A percentile compares a stretch with the other conserved stretches of the same genome.
Conservation (phyloP, 805 yeast species). For the Suhomyces sp. region DNA sequence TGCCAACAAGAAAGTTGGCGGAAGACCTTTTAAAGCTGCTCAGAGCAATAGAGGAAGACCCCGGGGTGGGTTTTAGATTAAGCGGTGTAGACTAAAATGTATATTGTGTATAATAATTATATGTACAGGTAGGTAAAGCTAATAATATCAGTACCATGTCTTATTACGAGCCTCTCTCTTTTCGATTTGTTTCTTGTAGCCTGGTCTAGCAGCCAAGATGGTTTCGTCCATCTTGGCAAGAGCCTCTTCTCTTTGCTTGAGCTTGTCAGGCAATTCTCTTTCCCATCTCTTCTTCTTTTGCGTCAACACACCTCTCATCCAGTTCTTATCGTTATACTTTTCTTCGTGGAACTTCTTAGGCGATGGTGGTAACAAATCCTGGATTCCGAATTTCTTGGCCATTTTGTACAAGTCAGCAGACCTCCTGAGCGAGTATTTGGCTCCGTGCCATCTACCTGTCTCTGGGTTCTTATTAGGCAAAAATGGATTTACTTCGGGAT, state of each 20-base stretch:
- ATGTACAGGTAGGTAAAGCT: slow-evolving; percentile 1
- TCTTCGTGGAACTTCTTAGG: slow-evolving; percentile 75
- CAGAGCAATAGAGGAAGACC: slow-evolving; percentile 19
- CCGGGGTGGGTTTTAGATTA: neutral
- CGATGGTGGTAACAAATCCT: slow-evolving; percentile 69
- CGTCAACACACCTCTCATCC: slow-evolving; percentile 70
- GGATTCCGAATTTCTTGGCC: slow-evolving; percentile 78
- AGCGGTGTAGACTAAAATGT: neutral
- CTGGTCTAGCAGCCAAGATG: slow-evolving; percentile 58
- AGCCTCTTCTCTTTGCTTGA: slow-evolving; percentile 62
- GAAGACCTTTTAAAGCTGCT: slow-evolving; percentile 10
- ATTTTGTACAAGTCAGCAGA: slow-evolving; percentile 80
- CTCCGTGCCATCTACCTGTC: slow-evolving; percentile 72
- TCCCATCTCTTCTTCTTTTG: slow-evolving; percentile 86
- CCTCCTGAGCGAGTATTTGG: slow-evolving; percentile 76
- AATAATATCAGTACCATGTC: slow-evolving; percentile 28
- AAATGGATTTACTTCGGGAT: slow-evolving; percentile 81
- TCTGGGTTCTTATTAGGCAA: slow-evolving; percentile 80
- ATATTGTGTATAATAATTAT: neutral
- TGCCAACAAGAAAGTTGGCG: slow-evolving; percentile 8
- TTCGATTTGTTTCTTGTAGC: slow-evolving; percentile 38
- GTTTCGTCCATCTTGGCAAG: slow-evolving; percentile 62
- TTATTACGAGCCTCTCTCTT: slow-evolving; percentile 34
- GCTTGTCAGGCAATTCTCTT: slow-evolving; percentile 57
- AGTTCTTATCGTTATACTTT: slow-evolving; percentile 64